A percentile compares a stretch with the other conserved stretches of the same genome.
phyloP scores from a whole-genome alignment of 2,329 filamentous ascomycete genomes.

The Aspergillus aculeatus region DNA sequence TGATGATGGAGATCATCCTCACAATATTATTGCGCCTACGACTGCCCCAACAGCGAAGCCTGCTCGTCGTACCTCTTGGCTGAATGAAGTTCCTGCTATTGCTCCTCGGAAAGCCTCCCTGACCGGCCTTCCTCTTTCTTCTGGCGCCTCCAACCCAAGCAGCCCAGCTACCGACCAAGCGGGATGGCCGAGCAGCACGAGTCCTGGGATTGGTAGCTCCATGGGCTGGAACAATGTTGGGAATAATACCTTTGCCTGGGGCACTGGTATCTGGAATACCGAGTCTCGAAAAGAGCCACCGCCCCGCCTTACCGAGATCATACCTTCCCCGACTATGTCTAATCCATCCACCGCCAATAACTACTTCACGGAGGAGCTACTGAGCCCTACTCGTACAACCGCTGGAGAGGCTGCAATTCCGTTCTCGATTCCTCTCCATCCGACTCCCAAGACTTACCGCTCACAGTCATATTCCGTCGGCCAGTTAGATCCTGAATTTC shows the following conservation, averaged over 20 bases:
- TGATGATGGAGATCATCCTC: conserved; percentile 75
- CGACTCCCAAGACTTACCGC: conserved; percentile 87
- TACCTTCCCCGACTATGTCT: conserved; percentile 70
- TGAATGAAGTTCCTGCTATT: conserved; percentile 74
- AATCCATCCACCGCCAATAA: conserved; percentile 50
- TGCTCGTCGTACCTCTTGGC: conserved; percentile 74
- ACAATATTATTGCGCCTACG: conserved; percentile 52
- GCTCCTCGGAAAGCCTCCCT: conserved; percentile 75
- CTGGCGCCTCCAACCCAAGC: conserved; percentile 74
- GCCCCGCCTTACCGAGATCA: conserved; percentile 69
- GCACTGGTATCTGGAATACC: conserved; percentile 77
- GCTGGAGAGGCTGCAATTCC: conserved; percentile 64
- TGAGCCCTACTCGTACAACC: conserved; percentile 50
- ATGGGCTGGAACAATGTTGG: conserved; percentile 48
- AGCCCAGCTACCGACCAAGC: conserved; percentile 70
- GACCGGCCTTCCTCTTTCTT: conserved; percentile 71
- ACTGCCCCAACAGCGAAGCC: conserved; percentile 58
- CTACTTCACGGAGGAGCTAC: conserved; percentile 53
- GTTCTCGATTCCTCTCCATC: conserved; percentile 83
- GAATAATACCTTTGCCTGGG: conserved; percentile 63
- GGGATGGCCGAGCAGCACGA: conserved; percentile 42
- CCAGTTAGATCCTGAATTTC: conserved; percentile 71
- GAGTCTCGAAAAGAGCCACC: conserved; percentile 74
- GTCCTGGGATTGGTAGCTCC: conserved; percentile 39
- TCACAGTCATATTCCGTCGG: conserved; percentile 97